Evolutionary conservation across 768 basidiomycete species (phyloP).

Genomic region (Termitomyces sp.): DNA sequence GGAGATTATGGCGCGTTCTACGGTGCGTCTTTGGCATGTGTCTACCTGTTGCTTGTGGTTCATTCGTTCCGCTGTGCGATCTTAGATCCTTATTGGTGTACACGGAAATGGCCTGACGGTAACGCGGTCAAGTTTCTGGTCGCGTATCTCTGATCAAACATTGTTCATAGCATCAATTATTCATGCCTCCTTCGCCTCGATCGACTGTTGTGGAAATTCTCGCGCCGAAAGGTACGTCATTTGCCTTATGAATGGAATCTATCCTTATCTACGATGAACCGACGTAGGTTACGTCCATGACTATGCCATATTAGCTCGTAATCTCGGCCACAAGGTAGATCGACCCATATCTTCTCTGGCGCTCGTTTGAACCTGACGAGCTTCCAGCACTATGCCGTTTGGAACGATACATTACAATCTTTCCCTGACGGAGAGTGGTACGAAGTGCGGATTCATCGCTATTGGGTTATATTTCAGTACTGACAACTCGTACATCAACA

Average conservation of each 20-base stretch:
- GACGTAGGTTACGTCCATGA: conserved; percentile 33
- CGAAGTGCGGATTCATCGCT: conserved; percentile 14
- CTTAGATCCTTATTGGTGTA: conserved; percentile 54
- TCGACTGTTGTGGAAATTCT: conserved; percentile 72
- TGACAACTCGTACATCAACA: not conserved
- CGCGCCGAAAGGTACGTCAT: conserved; percentile 42
- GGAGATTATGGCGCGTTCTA: conserved; percentile 52
- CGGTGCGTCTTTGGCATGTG: conserved; percentile 32
- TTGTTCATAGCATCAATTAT: conserved; percentile 43
- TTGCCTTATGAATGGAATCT: not conserved
- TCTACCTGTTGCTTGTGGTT: not conserved
- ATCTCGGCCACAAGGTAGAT: conserved; percentile 33
- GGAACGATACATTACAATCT: conserved; percentile 58
- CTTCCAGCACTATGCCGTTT: conserved; percentile 52
- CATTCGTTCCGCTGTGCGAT: not conserved
- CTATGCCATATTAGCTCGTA: conserved; percentile 39
- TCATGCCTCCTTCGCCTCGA: conserved; percentile 60
- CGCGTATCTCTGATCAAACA: not conserved
- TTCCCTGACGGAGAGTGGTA: conserved; percentile 24
- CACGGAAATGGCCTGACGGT: conserved; percentile 70
- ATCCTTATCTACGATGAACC: not conserved
- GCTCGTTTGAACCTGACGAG: not conserved
- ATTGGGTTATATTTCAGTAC: too few species aligned
- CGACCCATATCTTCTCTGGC: not conserved
- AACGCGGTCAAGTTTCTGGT: not conserved